Evolutionary conservation across 345 rosid species (phyloP).

Genomic region (Draba incana): DNA sequence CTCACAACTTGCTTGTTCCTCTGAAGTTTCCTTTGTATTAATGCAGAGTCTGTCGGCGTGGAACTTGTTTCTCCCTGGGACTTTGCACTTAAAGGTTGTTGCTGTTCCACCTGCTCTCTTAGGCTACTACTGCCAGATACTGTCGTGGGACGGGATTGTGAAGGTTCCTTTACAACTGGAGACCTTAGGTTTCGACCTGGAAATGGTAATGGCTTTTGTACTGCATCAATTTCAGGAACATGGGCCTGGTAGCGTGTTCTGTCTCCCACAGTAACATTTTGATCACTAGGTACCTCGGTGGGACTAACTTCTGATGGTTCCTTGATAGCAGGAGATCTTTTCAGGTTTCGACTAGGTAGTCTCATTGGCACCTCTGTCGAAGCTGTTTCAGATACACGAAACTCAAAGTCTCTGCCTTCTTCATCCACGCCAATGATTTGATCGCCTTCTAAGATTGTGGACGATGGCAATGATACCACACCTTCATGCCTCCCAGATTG

Average conservation of each 20-base stretch:
- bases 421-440: conserved; percentile 42
- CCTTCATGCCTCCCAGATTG: conserved; percentile 45
- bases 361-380: conserved; percentile 42
- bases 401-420: conserved; percentile 25
- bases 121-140: conserved; percentile 50
- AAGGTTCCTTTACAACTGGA: conserved; percentile 44
- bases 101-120: conserved; percentile 45
- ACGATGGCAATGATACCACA: conserved; percentile 39
- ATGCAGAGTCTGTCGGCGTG: conserved; percentile 44
- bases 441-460: conserved; percentile 45
- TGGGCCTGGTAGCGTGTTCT: conserved; percentile 28
- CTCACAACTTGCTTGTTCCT: conserved; percentile 66
- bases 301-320: conserved; percentile 37
- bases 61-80: conserved; percentile 47
- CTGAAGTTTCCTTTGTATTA: conserved; percentile 72
- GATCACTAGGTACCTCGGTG: conserved; percentile 37
- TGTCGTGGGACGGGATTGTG: conserved; percentile 44
- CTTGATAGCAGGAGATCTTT: conserved; percentile 43
- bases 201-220: conserved; percentile 39
- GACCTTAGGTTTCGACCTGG: conserved; percentile 46
- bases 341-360: conserved; percentile 46
- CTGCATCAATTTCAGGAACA: conserved; percentile 46
- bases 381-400: conserved; percentile 45
- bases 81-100: conserved; percentile 45
- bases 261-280: conserved; percentile 39